These are phyloP conservation scores for Lachnellula cervina DNA, from an alignment of 2,329 filamentous ascomycete species.

Conservation along the genomic window DNA sequence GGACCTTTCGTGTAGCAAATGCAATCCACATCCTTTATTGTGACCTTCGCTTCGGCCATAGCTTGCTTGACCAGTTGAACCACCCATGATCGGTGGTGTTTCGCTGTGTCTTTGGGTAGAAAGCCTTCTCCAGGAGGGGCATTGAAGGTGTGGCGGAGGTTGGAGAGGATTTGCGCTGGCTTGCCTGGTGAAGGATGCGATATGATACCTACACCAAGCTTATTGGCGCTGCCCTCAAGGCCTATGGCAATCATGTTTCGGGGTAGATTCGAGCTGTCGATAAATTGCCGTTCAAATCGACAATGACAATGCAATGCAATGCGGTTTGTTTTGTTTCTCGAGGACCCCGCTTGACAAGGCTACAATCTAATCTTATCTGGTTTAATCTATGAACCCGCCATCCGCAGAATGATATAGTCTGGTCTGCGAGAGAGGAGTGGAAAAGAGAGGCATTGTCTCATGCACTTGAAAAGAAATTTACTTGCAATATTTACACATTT, in stretches of 20 bases:
- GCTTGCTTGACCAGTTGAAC: conserved; percentile 75
- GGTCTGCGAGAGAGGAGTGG: too few species aligned
- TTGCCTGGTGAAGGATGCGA: conserved; percentile 55
- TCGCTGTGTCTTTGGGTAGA: conserved; percentile 91
- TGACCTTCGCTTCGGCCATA: conserved; percentile 62
- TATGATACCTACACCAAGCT: conserved; percentile 91
- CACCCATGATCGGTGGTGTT: conserved; percentile 85
- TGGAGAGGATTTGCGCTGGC: conserved; percentile 71
- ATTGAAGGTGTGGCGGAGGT: conserved; percentile 89
- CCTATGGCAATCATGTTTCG: conserved; percentile 60
- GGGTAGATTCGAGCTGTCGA: background rate
- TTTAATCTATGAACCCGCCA: too few species aligned
- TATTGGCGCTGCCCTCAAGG: conserved; percentile 94
- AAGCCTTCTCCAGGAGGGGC: conserved; percentile 92
- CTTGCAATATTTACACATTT: too few species aligned
- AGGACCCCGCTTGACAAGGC: background rate
- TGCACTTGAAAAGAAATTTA: too few species aligned
- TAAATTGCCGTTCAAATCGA: background rate
- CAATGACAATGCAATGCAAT: too few species aligned
- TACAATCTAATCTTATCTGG: too few species aligned
- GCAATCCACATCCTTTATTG: conserved; percentile 69
- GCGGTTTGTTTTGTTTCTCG: background rate
- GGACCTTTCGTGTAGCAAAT: conserved; percentile 95
- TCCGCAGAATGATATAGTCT: too few species aligned
- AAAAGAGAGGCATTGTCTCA: too few species aligned